A percentile compares a stretch with the other conserved stretches of the same genome.
phyloP scores from a whole-genome alignment of 257 asterid species.

The Ajuga chamaepitys region DNA sequence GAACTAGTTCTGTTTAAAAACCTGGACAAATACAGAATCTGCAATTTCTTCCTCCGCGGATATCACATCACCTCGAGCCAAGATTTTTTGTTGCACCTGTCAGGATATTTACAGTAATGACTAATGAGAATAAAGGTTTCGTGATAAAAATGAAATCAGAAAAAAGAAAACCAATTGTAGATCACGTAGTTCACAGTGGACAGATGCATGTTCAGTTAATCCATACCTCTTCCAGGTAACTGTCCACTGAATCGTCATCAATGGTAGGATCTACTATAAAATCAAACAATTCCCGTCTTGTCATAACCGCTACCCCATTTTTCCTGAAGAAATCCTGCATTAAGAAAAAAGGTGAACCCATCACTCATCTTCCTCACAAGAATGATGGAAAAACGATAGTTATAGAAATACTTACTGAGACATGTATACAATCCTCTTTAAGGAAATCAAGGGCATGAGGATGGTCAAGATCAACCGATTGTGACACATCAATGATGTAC shows the following conservation, averaged over 20 bases:
- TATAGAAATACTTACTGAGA: slow-evolving; percentile 49
- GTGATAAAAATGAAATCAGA: too few species aligned
- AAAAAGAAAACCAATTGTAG: slow-evolving; percentile 1
- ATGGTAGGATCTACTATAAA: slow-evolving; percentile 86
- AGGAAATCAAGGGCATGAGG: slow-evolving; percentile 93
- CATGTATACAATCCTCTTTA: slow-evolving; percentile 78
- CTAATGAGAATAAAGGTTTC: not conserved
- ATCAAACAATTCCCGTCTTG: slow-evolving; percentile 78
- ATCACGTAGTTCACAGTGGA: not conserved
- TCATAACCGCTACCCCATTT: slow-evolving; percentile 90
- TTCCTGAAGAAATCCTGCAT: slow-evolving; percentile 83
- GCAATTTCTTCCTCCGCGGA: slow-evolving; percentile 92
- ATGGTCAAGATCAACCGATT: slow-evolving; percentile 96
- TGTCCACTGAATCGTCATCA: slow-evolving; percentile 67
- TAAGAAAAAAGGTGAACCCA: not conserved
- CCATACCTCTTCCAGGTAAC: slow-evolving; percentile 81
- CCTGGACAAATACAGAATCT: slow-evolving; percentile 86
- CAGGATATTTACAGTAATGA: not conserved
- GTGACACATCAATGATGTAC: slow-evolving; percentile 90
- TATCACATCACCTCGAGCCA: slow-evolving; percentile 75
- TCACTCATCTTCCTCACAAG: not conserved
- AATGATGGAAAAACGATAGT: not conserved
- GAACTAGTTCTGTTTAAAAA: not conserved
- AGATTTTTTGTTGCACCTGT: slow-evolving; percentile 70
- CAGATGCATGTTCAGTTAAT: not conserved